These are phyloP conservation scores for Zygnema cylindricum DNA, from an alignment of 139 green algal genomes.

Conservation along the genomic window DNA sequence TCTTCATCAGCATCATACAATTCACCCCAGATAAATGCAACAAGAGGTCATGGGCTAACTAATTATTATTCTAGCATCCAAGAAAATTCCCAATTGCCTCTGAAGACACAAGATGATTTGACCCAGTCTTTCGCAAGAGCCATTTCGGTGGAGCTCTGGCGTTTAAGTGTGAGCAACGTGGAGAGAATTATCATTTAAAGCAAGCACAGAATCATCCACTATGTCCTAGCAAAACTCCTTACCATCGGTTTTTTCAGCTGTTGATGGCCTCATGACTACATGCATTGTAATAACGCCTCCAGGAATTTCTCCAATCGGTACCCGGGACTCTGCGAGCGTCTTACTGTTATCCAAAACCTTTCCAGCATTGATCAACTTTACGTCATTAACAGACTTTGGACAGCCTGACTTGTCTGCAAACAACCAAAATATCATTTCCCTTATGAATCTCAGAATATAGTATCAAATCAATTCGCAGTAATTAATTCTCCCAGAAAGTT, in stretches of 20 bases:
- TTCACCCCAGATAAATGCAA: too few species aligned
- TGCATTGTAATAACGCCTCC: conserved; percentile 56
- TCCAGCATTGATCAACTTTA: conserved; percentile 59
- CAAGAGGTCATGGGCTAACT: too few species aligned
- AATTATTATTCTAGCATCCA: neutral
- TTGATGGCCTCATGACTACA: conserved; percentile 35
- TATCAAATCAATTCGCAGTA: too few species aligned
- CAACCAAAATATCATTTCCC: too few species aligned
- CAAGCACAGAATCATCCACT: too few species aligned
- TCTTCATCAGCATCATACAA: too few species aligned
- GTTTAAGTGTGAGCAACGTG: neutral
- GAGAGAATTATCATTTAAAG: neutral
- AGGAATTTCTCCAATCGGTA: conserved; percentile 47
- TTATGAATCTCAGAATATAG: too few species aligned
- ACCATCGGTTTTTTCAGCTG: conserved; percentile 29
- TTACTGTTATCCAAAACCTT: conserved; percentile 53
- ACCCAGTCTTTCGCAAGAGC: neutral
- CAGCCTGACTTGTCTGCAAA: conserved; percentile 43
- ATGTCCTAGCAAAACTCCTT: conserved; percentile 19
- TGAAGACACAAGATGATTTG: neutral
- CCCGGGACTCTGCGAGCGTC: conserved; percentile 51
- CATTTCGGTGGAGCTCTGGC: neutral
- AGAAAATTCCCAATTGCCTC: neutral
- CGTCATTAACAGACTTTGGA: conserved; percentile 34
- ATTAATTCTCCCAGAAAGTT: too few species aligned